Base-by-base conservation (phyloP, 257 asterid species). In the Perilla frutescens region DNA sequence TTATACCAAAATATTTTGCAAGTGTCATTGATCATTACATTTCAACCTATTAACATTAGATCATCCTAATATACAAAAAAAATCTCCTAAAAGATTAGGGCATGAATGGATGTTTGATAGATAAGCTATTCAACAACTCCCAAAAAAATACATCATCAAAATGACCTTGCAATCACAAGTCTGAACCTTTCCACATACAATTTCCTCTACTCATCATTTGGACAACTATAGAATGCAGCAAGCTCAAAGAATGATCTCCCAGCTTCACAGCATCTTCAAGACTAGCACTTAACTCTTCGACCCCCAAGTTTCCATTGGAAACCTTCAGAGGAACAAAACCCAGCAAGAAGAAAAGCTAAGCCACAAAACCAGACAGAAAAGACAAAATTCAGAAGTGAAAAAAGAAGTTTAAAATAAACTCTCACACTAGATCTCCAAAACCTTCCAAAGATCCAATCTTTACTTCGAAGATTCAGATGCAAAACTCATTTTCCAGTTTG, bases 391-490 rank as follows among this genome's bases (percentile, higher is more conserved):
- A 68, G 59, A 75, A 68, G 36, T 53, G 40, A 70, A 75, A 48
- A 43, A 34, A 54, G n/a, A 59, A 43, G 26, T 60, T 40, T 47
- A 15, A 7, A 68, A 74, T 9, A 72, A 72, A 53, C 14, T 20
- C 64, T 47, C 60, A 77, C 76, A 75, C 49, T 70, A 77, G 87
- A 83, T 83, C 85, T 80, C 73, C 80, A 15, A 62, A 72, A 66
- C 71, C 76, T 64, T 56, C 36, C 59, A 71, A 78, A 78, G 83
- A 82, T 82, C 83, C 74, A 31, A 75, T 29, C 72, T 71, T 67
- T 61, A 68, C 44, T n/a, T n/a, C 32, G 36, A 65, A 78, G 83
- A 71, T 76, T 80, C 71, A 68, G 41, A 74, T 54, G 51, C 72
- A 14, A 11, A 76, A 62, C 61, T 36, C 54, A 71, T 75, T 75